Base-by-base conservation (phyloP, 805 yeast genomes). In the Ogataea sp. region DNA sequence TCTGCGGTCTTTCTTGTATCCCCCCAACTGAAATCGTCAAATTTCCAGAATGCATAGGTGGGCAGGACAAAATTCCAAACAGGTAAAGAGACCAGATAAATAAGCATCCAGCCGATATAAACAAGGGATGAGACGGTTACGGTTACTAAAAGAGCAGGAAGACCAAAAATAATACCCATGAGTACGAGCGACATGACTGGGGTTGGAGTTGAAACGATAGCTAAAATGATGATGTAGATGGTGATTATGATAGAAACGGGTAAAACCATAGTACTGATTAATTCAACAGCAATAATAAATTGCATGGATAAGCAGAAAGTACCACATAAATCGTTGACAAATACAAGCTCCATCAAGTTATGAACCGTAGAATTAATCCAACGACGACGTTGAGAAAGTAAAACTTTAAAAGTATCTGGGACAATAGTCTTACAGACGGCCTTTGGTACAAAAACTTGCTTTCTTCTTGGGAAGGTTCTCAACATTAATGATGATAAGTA, bases 311-410 rank as follows among this genome's bases (percentile, higher is more conserved):
- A 84, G 51, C 96, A 87, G 57, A 88, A 88, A 0, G 94, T 86
- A 49, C 97, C 97, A 70, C 97, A 88, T 47, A 89, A 69, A 58
- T 88, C 96, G 39, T 78, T 78, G 17, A 88, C 89, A 45, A 85
- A 64, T 4, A 82, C 84, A 53, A 88, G 74, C 59, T 88, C 97
- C 78, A 89, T 73, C 60, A 88, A 72, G 55, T 88, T 88, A 61
- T 88, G 97, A 28, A 88, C 89, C 0, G 97, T 89, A 4, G 96
- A 88, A 60, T 88, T 88, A 51, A 88, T 88, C 97, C 97, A 88
- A 58, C 97, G 83, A 65, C 97, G 85, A 59, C 97, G 81, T 59
- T 88, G 97, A 1, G 96, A 88, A 35, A 88, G 67, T 46, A 88
- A 67, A 36, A 88, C 93, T 46, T 63, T 71, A 58, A 88, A 88